Percentiles rank a stretch among this genome's conserved stretches.
These are phyloP conservation scores for Nothophaeocryptopus gaeumannii DNA, from an alignment of 2,329 filamentous ascomycete species.

Conservation along the genomic window DNA sequence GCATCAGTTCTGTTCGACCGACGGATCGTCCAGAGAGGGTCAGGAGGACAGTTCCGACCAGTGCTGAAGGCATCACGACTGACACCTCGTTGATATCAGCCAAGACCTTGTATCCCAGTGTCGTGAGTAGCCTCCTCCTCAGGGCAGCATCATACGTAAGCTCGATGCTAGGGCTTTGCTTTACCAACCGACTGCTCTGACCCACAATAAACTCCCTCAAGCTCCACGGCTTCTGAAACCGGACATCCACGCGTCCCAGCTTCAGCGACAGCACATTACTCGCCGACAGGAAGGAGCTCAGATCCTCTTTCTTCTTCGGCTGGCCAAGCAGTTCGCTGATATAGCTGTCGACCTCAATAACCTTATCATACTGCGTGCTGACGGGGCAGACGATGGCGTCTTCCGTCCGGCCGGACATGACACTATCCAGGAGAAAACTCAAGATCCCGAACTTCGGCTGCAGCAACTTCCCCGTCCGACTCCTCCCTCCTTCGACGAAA, in stretches of 20 bases:
- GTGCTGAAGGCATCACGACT: constrained; percentile 94
- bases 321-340: constrained; percentile 90
- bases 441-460: constrained; percentile 95
- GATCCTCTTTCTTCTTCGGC: constrained; percentile 92
- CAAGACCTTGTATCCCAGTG: constrained; percentile 86
- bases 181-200: constrained; percentile 58
- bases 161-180: constrained; percentile 32
- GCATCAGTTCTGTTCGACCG: constrained; percentile 77
- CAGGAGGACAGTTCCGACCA: constrained; percentile 89
- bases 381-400: constrained; percentile 94
- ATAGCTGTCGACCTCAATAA: constrained; percentile 96
- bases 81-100: constrained; percentile 94
- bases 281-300: constrained; percentile 82
- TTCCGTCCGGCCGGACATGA: constrained; percentile 81
- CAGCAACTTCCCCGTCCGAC: constrained; percentile 86
- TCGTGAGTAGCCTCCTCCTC: constrained; percentile 69
- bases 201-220: constrained; percentile 75
- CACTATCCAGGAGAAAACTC: constrained; percentile 83
- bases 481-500: constrained; percentile 93
- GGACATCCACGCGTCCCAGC: constrained; percentile 86
- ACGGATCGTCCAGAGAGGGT: constrained; percentile 90
- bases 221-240: constrained; percentile 97
- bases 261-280: constrained; percentile 86
- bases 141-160: constrained; percentile 50
- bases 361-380: constrained; percentile 97